Evolutionary conservation across 768 basidiomycete species (phyloP).

Genomic region (Boletus tomentosulus): DNA sequence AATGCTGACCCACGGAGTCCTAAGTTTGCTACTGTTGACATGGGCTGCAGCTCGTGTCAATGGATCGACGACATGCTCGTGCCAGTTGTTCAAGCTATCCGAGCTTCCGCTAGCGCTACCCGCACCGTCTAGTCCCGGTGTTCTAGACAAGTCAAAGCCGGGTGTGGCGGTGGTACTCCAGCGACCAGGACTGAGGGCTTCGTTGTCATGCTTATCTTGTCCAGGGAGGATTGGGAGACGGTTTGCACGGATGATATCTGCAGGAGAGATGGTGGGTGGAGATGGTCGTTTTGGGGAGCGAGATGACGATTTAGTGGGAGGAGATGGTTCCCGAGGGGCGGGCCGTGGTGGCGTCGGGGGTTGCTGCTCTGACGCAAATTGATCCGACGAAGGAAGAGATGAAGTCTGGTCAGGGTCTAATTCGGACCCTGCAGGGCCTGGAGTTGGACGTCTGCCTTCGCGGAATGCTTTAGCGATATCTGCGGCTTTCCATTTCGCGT

Average conservation of each 20-base stretch:
- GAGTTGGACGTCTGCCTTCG: conserved; percentile 81
- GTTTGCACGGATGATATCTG: conserved; percentile 29
- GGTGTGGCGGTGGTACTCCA: conserved; percentile 82
- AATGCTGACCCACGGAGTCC: conserved; percentile 38
- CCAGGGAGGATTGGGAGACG: conserved; percentile 20
- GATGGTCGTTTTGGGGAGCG: conserved; percentile 31
- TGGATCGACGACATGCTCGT: conserved; percentile 29
- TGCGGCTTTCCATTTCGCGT: conserved; percentile 96
- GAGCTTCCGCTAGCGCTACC: conserved; percentile 13
- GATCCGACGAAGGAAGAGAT: conserved; percentile 13
- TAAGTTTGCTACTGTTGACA: conserved; percentile 17
- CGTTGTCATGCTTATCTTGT: conserved; percentile 29
- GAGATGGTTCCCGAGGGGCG: conserved; percentile 24
- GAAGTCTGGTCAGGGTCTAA: conserved; percentile 20
- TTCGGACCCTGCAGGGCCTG: conserved; percentile 65
- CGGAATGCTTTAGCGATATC: conserved; percentile 93
- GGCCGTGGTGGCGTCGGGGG: conserved; percentile 18
- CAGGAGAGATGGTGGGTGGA: conserved; percentile 28
- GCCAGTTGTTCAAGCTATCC: conserved; percentile 24
- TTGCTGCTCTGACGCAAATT: conserved; percentile 9
- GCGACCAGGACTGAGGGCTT: conserved; percentile 45
- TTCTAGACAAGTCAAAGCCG: conserved; percentile 38
- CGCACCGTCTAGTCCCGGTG: conserved; percentile 18
- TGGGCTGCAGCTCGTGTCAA: conserved; percentile 21
- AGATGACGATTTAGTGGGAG: conserved; percentile 18